Base-by-base conservation (phyloP, 2,329 filamentous ascomycete species). In the Phialophora verrucosa region DNA sequence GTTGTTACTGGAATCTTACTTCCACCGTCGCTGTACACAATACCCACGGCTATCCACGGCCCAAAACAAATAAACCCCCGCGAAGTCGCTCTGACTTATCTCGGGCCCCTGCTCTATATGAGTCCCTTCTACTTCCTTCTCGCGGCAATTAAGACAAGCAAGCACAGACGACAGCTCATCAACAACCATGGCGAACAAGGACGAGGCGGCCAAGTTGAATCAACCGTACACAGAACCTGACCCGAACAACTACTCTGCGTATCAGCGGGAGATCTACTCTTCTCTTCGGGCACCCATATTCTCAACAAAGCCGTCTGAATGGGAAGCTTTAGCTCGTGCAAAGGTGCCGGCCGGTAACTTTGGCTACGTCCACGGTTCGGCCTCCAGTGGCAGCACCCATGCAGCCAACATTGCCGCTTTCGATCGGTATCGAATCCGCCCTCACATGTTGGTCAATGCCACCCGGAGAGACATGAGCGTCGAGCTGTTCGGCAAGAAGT, bases 361-460 rank as follows among this genome's bases (percentile, higher is more conserved):
- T 72, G 83, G 83, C 65, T 89, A 89, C 75, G 83, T 88, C 35
- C 79, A 80, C 35, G 86, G 87, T 20, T 85, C 85, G 1, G 87
- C 87, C 0, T 85, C 75, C 10, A 69, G 64, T 2, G 69, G 73
- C 14, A 68, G 72, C 10, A 78, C 76, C 4, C 69, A 75, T 64
- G 64, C 67, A 8, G 73, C 75, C 55, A 78, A 78, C 62, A 69
- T 70, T 2, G 63, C 65, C 10, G 76, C 76, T 8, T 77, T 78
- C 59, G 62, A 70, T 23, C 73, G 70, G 50, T 77, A 76, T 73
- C 69, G 66, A 0, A 70, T 77, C 14, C 72, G n/a, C 66, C 76
- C 17, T 69, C 71, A 25, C 65, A 76, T 50, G 68, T 73, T 62
- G 66, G 74, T 62, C 67, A 73, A 67, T 58, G 72, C 75, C 78